Base-by-base conservation (phyloP, 2,329 filamentous ascomycete species). In the Pseudogymnoascus sp. region DNA sequence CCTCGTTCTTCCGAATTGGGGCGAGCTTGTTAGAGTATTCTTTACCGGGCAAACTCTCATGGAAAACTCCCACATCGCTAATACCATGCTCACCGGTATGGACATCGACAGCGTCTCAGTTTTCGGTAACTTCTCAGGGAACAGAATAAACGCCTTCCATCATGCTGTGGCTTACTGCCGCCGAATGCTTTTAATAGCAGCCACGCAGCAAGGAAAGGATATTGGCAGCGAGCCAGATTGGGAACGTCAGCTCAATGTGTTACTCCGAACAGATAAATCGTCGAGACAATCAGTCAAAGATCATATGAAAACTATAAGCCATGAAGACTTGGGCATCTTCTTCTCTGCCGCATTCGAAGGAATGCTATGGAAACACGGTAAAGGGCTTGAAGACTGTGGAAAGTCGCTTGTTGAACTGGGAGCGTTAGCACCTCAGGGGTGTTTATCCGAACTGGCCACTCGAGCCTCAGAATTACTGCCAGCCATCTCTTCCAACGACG, bases 201-300 rank as follows among this genome's bases (percentile, higher is more conserved):
- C 86, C 40, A 63, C 74, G 13, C 67, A 73, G 44, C 46, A 53
- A 31, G 26, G 26, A 19, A 53, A 53, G 10, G 67, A 69, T 21
- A 70, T 71, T 1, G 40, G 75, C 66, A 81, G 91, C 23, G 88
- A 93, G 68, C 86, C 88, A 53, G 90, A 93, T 66, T 97, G 95
- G 95, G 89, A 92, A 72, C 82, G 87, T 53, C 88, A 89, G 68
- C 79, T 97, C 2, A 89, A 93, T 68, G 84, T 86, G 1, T 80
- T 88, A 6, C 80, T 95, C 31, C 82, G 86, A 42, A 89, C 88
- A 4, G 89, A 93, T 70, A 81, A 88, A 64, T 77, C 81, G 53
- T 85, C 85, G 10, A 82, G 90, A 42, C 75, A 81, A 26, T 80
- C 80, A 5, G 80, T 92, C 63, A 82, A 80, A 62, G 70, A 72